Conservation (phyloP, 129 eudicot species). For the Flaveria linearis region DNA sequence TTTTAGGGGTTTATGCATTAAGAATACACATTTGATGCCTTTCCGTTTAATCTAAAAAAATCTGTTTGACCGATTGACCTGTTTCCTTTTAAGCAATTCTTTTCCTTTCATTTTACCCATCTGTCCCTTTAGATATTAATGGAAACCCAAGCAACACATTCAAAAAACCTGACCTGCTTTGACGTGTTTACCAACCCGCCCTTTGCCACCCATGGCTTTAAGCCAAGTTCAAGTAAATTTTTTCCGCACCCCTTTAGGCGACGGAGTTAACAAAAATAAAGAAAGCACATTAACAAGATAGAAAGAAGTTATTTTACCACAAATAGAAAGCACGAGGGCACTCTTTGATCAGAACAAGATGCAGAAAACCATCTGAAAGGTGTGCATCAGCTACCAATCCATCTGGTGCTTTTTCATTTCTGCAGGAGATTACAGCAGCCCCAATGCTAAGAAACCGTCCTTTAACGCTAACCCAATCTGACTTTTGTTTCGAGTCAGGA, state of each 20-base stretch:
- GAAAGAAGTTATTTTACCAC: constrained; percentile 47
- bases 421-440: constrained; percentile 95
- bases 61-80: neutral
- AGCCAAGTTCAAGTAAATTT: neutral
- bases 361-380: constrained; percentile 90
- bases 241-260: neutral
- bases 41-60: neutral
- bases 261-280: neutral
- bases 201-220: neutral
- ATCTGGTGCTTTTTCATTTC: constrained; percentile 97
- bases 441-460: constrained; percentile 91
- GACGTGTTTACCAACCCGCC: neutral
- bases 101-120: neutral
- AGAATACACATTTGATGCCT: neutral
- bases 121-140: neutral
- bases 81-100: neutral
- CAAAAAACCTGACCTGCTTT: neutral
- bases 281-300: neutral
- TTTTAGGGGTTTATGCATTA: neutral
- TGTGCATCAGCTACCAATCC: constrained; percentile 98
- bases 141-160: neutral
- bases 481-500: constrained; percentile 46
- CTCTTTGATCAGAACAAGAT: constrained; percentile 82
- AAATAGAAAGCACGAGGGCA: constrained; percentile 86
- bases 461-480: constrained; percentile 68